Conservation (phyloP, 148 eudicot species). For the Diospyros kaki region DNA sequence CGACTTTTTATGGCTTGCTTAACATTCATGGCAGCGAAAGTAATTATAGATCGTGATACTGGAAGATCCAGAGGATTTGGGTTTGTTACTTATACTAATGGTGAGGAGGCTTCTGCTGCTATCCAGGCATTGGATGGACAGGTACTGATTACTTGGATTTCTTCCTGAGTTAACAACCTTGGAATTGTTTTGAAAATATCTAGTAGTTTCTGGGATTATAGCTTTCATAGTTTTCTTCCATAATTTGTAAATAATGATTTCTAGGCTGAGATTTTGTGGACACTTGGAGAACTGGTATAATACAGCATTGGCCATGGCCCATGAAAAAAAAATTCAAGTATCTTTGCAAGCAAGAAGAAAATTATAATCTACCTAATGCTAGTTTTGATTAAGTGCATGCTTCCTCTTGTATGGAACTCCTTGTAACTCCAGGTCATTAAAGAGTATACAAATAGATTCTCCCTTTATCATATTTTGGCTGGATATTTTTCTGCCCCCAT, state of each 20-base stretch:
- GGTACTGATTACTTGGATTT: slow-evolving; percentile 33
- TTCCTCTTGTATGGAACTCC: background rate
- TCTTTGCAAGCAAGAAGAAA: background rate
- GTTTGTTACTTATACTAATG: slow-evolving; percentile 58
- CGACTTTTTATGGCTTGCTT: no score
- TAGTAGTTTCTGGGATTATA: background rate
- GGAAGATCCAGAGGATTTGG: slow-evolving; percentile 93
- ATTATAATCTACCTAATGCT: background rate
- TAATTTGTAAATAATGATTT: background rate
- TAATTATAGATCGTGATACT: slow-evolving; percentile 75
- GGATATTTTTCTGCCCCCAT: background rate
- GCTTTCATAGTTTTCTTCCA: background rate
- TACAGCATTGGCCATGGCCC: background rate
- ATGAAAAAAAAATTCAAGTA: background rate
- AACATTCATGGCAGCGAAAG: slow-evolving; percentile 49
- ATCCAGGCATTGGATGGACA: slow-evolving; percentile 79
- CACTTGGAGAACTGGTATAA: background rate
- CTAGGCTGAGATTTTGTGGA: background rate
- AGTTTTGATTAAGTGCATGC: background rate
- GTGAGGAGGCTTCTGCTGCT: slow-evolving; percentile 82
- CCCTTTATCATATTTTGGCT: background rate
- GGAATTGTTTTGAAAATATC: background rate
- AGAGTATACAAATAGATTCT: no score
- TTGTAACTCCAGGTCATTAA: no score
- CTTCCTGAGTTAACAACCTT: background rate